Percentiles rank a stretch among this genome's conserved stretches.
phyloP scores from a whole-genome alignment of 2,329 filamentous ascomycete species.

The Colletotrichum sublineola region DNA sequence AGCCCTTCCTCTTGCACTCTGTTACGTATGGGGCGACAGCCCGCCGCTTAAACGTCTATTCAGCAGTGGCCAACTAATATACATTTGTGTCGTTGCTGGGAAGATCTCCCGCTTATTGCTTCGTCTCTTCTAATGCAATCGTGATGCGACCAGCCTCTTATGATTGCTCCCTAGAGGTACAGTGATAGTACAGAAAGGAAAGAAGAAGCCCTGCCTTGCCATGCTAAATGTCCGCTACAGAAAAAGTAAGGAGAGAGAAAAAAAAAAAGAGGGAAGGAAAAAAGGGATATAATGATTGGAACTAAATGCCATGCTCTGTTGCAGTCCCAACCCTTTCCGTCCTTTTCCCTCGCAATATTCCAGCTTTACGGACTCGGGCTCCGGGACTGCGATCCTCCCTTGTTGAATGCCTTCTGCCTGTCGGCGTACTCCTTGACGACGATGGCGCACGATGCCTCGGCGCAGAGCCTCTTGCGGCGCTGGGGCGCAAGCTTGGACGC shows the following conservation, averaged over 20 bases:
- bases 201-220: conserved; percentile 18
- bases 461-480: conserved; percentile 83
- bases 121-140: conserved; percentile 14
- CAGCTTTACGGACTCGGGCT: conserved; percentile 33
- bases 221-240: conserved; percentile 1
- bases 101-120: conserved; percentile 26
- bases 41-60: conserved; percentile 2
- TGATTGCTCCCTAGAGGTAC: conserved; percentile 24
- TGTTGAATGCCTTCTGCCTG: conserved; percentile 70
- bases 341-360: not conserved
- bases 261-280: not conserved
- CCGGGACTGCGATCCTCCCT: conserved; percentile 49
- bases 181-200: conserved; percentile 40
- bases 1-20: not conserved
- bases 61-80: conserved; percentile 35
- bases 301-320: not conserved
- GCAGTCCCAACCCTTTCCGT: not conserved
- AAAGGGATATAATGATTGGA: conserved; percentile 21
- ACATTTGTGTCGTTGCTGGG: conserved; percentile 36
- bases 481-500: conserved; percentile 80
- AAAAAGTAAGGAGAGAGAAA: not conserved
- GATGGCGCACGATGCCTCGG: conserved; percentile 87
- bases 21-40: conserved; percentile 5
- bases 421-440: conserved; percentile 84
- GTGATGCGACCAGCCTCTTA: conserved; percentile 2